Base-by-base conservation (phyloP, 352 stramenopile species). In the Stramenopiles sp. region DNA sequence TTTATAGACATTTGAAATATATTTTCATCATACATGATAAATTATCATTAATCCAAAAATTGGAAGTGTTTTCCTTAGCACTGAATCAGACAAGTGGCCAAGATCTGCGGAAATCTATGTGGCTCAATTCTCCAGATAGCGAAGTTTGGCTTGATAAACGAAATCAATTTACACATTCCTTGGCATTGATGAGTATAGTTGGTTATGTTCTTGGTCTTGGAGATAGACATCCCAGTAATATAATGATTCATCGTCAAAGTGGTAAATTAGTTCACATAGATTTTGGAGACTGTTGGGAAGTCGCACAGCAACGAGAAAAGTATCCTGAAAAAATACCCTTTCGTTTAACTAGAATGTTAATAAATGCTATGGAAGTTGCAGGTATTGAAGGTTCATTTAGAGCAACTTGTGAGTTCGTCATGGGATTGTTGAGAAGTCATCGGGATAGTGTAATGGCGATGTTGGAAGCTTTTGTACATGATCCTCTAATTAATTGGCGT, bases 251-350 rank as follows among this genome's bases (percentile, higher is more conserved):
- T 57, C 64, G 84, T 24, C 66, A 86, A 36, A 92, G 73, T n/a
- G 81, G 83, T 18, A 91, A 90, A 56, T 56, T 45, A 3, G 58
- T 96, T 15, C 87, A 98, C 53, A 91, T 91, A 36, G 76, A 91
- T 44, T 91, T 91, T 48, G 75, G 76, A 19, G 75, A 90, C 52
- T 88, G 71, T 44, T 99, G 96, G 48, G 85, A 99, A 55, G 83
- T 96, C 29, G 79, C 80, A 2, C 93, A 93, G 77, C 68, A 92
- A 34, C 64, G 84, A 22, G 77, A 93, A 22, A 98, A 96, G 47
- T 96, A 88, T 44, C 87, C 87, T 0, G 87, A 98, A 56, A 92
- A 80, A 43, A 79, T 99, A 19, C 87, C 86, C 2, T 99, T 99
- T 53, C 74, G 87, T 6, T 53, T 99, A 7, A 99, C 87, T 5